These are phyloP conservation scores for Protea cynaroides DNA, from an alignment of 164 flowering plant genomes.

Conservation along the genomic window DNA sequence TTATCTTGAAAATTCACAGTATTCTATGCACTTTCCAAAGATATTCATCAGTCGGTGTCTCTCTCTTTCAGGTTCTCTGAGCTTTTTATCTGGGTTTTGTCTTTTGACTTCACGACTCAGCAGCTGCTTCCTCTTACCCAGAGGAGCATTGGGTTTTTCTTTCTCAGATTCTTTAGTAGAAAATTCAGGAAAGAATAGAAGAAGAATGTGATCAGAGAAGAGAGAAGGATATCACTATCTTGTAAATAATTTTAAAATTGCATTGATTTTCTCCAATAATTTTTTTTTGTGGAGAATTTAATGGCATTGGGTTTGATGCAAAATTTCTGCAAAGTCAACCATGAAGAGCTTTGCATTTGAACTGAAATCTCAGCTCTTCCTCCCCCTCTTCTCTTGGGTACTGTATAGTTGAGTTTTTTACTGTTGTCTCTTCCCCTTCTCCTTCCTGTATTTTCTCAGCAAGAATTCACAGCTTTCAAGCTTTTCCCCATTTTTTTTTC, in stretches of 20 bases:
- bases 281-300: conserved; percentile 25
- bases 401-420: not conserved
- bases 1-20: not conserved
- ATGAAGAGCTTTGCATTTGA: too few species aligned
- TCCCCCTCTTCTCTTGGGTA: too few species aligned
- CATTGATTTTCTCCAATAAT: too few species aligned
- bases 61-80: not conserved
- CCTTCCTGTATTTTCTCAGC: not conserved
- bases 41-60: too few species aligned
- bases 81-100: too few species aligned
- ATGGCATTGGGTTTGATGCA: conserved; percentile 32
- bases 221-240: too few species aligned
- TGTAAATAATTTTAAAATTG: too few species aligned
- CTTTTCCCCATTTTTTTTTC: conserved; percentile 1
- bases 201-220: conserved; percentile 16
- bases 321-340: conserved; percentile 33
- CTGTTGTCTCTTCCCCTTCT: conserved; percentile 2
- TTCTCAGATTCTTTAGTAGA: not conserved
- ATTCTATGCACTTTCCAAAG: too few species aligned
- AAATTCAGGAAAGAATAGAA: conserved; percentile 22
- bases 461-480: too few species aligned
- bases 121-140: too few species aligned
- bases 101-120: too few species aligned
- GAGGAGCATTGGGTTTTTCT: not conserved
- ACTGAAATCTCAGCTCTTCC: too few species aligned